phyloP scores from a whole-genome alignment of 331 rosid species.

The Cydonia oblonga region DNA sequence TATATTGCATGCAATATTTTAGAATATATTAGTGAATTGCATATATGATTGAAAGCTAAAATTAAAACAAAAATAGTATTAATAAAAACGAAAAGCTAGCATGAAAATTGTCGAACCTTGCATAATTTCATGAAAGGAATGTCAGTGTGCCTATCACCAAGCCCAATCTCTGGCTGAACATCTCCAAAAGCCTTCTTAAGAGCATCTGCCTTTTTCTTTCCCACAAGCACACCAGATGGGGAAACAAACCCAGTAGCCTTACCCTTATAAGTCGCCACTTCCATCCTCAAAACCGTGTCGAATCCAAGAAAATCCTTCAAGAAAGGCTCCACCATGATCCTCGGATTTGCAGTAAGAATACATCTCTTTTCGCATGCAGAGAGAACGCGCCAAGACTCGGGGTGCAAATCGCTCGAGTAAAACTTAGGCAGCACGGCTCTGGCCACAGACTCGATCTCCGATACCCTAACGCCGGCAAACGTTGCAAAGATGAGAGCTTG shows the following conservation, averaged over 20 bases:
- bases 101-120: slow-evolving; percentile 33
- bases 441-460: slow-evolving; percentile 58
- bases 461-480: slow-evolving; percentile 41
- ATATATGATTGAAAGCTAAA: too few relatives aligned
- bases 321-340: slow-evolving; percentile 68
- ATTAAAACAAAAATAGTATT: neutral
- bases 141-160: slow-evolving; percentile 65
- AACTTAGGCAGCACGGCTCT: slow-evolving; percentile 74
- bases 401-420: slow-evolving; percentile 48
- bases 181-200: slow-evolving; percentile 44
- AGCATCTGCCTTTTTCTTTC: slow-evolving; percentile 55
- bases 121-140: slow-evolving; percentile 45
- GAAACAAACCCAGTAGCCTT: slow-evolving; percentile 62
- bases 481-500: slow-evolving; percentile 51
- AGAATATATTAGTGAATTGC: too few relatives aligned
- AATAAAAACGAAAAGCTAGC: neutral
- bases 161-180: slow-evolving; percentile 46
- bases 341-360: slow-evolving; percentile 65
- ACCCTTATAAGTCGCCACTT: slow-evolving; percentile 29
- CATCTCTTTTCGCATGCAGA: slow-evolving; percentile 51
- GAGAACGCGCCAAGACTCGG: slow-evolving; percentile 64
- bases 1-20: too few relatives aligned
- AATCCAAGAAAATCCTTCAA: slow-evolving; percentile 59
- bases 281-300: slow-evolving; percentile 60
- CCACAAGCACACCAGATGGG: slow-evolving; percentile 51